Percentiles rank a stretch among this genome's conserved stretches.
These are phyloP conservation scores for Helicocarpus griseus DNA, from an alignment of 2,329 filamentous ascomycete species.

Conservation along the genomic window DNA sequence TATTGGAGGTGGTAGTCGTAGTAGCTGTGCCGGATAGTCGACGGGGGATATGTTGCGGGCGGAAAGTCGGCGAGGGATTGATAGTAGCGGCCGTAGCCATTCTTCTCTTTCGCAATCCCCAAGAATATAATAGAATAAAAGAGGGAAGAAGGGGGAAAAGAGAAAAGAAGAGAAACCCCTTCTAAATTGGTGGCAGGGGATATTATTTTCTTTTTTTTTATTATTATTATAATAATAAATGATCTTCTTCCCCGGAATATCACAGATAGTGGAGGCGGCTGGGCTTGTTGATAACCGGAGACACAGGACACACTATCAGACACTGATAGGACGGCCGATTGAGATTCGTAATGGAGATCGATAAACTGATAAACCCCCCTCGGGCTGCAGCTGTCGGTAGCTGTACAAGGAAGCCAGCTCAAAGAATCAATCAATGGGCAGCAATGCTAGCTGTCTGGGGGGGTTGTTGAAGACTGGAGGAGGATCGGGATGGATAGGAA, in stretches of 20 bases:
- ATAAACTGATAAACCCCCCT: too few species aligned
- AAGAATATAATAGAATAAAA: not conserved
- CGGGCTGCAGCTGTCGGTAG: too few species aligned
- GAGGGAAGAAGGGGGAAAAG: not conserved
- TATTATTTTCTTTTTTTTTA: not conserved
- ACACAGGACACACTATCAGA: too few species aligned
- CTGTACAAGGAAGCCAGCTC: too few species aligned
- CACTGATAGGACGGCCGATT: too few species aligned
- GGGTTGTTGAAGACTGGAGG: too few species aligned
- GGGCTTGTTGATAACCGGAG: too few species aligned
- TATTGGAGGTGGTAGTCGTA: not conserved
- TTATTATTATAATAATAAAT: not conserved
- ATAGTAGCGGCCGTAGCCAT: conserved; percentile 10
- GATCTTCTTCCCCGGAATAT: too few species aligned
- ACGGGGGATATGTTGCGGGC: not conserved
- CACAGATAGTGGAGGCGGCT: too few species aligned
- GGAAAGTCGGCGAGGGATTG: conserved; percentile 6
- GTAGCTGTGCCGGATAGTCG: not conserved
- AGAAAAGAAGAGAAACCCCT: not conserved
- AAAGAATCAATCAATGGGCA: too few species aligned
- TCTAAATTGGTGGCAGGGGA: not conserved
- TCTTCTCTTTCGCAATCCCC: not conserved
- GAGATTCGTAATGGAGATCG: too few species aligned
- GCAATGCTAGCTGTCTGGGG: too few species aligned
- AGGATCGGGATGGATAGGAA: not conserved